Conservation (phyloP, 768 basidiomycete species). For the Psilocybe tampanensis region DNA sequence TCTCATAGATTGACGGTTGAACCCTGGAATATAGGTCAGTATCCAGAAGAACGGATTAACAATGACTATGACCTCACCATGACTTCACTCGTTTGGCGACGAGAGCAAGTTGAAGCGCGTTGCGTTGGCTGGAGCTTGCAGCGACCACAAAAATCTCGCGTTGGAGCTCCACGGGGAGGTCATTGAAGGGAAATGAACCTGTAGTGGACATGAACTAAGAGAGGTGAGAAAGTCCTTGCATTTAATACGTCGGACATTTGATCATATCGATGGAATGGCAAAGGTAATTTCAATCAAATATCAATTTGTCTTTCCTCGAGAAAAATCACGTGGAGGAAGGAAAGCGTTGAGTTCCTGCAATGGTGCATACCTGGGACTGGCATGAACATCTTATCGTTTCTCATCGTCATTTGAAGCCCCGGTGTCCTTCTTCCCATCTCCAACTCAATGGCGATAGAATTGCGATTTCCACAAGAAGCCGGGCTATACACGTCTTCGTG, state of each 20-base stretch:
- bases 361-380: slow-evolving; percentile 5
- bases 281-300: slow-evolving; percentile 26
- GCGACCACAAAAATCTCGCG: slow-evolving; percentile 39
- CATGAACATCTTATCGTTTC: slow-evolving; percentile 19
- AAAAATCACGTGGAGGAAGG: slow-evolving; percentile 32
- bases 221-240: slow-evolving; percentile 23
- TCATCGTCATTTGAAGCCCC: slow-evolving; percentile 7
- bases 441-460: background rate
- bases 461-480: slow-evolving; percentile 10
- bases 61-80: slow-evolving; percentile 30
- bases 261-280: slow-evolving; percentile 27
- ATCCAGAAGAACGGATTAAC: slow-evolving; percentile 1
- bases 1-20: slow-evolving; percentile 39
- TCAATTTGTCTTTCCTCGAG: slow-evolving; percentile 27
- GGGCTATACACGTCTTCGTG: background rate
- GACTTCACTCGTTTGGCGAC: slow-evolving; percentile 35
- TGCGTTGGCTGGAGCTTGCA: slow-evolving; percentile 27
- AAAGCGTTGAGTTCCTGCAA: slow-evolving; percentile 8
- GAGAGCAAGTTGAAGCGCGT: slow-evolving; percentile 31
- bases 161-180: slow-evolving; percentile 42
- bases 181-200: slow-evolving; percentile 27
- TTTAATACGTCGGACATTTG: slow-evolving; percentile 22
- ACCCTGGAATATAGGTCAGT: slow-evolving; percentile 30
- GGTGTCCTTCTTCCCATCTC: slow-evolving; percentile 1
- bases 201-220: slow-evolving; percentile 18